Evolutionary conservation across 2,329 filamentous ascomycete genomes (phyloP).

Genomic region (Fusarium redolens): DNA sequence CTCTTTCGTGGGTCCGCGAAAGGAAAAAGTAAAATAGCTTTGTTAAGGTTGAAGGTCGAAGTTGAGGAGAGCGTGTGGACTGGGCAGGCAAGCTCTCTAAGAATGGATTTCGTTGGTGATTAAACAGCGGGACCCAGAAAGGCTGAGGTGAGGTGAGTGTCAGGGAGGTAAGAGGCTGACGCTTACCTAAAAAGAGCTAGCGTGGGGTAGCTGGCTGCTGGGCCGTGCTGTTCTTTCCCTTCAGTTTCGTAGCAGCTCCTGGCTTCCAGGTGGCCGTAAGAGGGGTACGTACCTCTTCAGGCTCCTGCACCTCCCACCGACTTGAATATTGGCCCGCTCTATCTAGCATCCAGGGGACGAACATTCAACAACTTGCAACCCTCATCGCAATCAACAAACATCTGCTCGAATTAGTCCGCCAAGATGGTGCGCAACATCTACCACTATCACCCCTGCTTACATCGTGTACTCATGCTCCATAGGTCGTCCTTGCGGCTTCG

Average conservation of each 20-base stretch:
- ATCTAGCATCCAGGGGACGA: conserved; percentile 45
- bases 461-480: conserved; percentile 40
- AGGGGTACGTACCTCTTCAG: conserved; percentile 38
- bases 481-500: conserved; percentile 98
- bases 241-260: conserved; percentile 20
- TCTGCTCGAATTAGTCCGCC: conserved; percentile 40
- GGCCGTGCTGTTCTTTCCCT: neutral
- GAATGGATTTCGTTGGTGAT: conserved; percentile 17
- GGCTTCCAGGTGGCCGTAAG: conserved; percentile 38
- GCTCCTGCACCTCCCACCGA: conserved; percentile 40
- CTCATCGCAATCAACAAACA: conserved; percentile 36
- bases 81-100: conserved; percentile 14
- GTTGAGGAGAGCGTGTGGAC: conserved; percentile 2
- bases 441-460: neutral
- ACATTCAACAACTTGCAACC: conserved; percentile 37
- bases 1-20: neutral
- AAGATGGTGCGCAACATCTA: conserved; percentile 53
- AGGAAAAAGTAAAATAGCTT: conserved; percentile 2
- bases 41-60: conserved; percentile 15
- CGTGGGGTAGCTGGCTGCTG: conserved; percentile 15
- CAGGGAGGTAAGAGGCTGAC: conserved; percentile 29
- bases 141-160: conserved; percentile 29
- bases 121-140: conserved; percentile 21
- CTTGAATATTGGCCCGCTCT: conserved; percentile 47
- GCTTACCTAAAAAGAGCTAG: conserved; percentile 35